Percentiles rank a stretch among this genome's conserved stretches.
Evolutionary conservation across 352 stramenopile genomes (phyloP).

Genomic region (Phytophthora pluvialis): DNA sequence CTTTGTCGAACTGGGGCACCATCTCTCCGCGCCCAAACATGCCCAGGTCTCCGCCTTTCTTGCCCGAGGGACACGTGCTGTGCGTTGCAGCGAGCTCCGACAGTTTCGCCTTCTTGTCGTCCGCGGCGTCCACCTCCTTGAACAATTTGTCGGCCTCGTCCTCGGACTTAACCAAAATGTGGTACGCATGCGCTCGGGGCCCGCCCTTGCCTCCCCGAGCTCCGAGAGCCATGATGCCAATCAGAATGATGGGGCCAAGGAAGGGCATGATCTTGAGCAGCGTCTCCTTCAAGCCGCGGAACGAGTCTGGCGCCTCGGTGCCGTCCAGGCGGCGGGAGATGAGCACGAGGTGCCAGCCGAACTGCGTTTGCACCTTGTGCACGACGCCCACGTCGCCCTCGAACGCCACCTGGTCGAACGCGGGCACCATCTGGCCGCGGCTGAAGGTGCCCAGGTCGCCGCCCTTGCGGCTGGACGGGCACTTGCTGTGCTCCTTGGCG

Average conservation of each 20-base stretch:
- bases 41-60: conserved; percentile 67
- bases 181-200: conserved; percentile 55
- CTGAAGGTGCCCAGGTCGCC: conserved; percentile 74
- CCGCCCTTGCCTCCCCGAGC: conserved; percentile 30
- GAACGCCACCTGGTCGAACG: conserved; percentile 85
- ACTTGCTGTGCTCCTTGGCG: conserved; percentile 74
- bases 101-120: conserved; percentile 62
- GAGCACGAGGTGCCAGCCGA: conserved; percentile 72
- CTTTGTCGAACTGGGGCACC: conserved; percentile 78
- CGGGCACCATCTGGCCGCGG: conserved; percentile 73
- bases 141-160: conserved; percentile 57
- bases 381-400: conserved; percentile 39
- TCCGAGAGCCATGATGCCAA: conserved; percentile 56
- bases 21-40: conserved; percentile 79
- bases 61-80: conserved; percentile 66
- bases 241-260: conserved; percentile 55
- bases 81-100: conserved; percentile 56
- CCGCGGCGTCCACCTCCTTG: conserved; percentile 58
- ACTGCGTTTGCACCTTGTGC: conserved; percentile 87
- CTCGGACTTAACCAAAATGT: conserved; percentile 73
- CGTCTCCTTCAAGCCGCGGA: conserved; percentile 39
- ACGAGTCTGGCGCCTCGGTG: conserved; percentile 45
- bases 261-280: conserved; percentile 59
- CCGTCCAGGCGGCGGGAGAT: conserved; percentile 61
- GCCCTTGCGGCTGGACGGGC: conserved; percentile 64